A percentile compares a stretch with the other conserved stretches of the same genome.
Conservation (phyloP, 192 early-diverging fungal genomes). For the Phlyctochytrium bullatum region DNA sequence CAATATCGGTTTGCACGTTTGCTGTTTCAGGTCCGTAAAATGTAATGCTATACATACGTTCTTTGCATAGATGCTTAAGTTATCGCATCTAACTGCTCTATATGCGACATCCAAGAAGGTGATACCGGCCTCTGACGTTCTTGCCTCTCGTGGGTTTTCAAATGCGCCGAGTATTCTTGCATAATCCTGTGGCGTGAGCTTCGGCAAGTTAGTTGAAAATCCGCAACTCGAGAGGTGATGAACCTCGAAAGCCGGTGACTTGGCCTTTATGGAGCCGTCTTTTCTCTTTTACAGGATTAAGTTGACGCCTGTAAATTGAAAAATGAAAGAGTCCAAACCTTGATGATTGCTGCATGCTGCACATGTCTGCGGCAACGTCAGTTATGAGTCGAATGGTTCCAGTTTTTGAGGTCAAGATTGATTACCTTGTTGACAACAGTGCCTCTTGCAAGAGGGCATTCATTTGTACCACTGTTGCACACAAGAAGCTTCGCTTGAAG, state of each 20-base stretch:
- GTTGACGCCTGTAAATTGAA: not conserved
- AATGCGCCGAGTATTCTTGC: constrained; percentile 41
- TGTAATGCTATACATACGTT: constrained; percentile 26
- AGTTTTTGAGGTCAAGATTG: too few relatives aligned
- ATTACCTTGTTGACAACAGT: constrained; percentile 40
- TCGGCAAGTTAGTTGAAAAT: too few relatives aligned
- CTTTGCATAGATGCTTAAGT: constrained; percentile 49
- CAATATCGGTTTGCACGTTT: constrained; percentile 3
- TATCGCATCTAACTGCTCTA: constrained; percentile 45
- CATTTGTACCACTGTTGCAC: not conserved
- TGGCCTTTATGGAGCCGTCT: constrained; percentile 53
- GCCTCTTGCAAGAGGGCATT: constrained; percentile 48
- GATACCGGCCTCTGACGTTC: constrained; percentile 40
- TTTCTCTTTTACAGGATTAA: constrained; percentile 25
- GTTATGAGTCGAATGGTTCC: too few relatives aligned
- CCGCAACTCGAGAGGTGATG: too few relatives aligned
- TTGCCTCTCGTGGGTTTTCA: constrained; percentile 42
- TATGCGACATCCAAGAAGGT: constrained; percentile 44
- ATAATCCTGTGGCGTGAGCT: constrained; percentile 37
- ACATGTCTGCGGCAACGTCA: too few relatives aligned
- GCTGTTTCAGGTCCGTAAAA: not conserved
- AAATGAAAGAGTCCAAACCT: not conserved
- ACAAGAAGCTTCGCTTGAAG: not conserved
- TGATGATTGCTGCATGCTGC: constrained; percentile 49
- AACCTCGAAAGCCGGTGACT: constrained; percentile 45